phyloP scores from a whole-genome alignment of 2,329 filamentous ascomycete species.

The Ceratocystis colombiana region DNA sequence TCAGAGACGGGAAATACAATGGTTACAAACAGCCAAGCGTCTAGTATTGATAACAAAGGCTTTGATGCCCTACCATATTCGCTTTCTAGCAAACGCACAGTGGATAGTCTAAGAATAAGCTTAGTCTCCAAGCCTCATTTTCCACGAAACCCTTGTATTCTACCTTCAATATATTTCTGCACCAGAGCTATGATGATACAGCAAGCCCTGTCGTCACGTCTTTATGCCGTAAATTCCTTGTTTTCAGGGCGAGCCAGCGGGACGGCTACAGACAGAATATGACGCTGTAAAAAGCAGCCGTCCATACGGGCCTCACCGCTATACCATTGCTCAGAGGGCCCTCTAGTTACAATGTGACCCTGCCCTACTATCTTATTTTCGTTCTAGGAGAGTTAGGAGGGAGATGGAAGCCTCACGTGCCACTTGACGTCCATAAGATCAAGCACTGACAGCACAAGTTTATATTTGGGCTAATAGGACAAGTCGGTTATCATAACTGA shows the following conservation, averaged over 20 bases:
- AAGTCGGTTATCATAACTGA: background rate
- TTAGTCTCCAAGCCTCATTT: background rate
- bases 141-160: too few relatives aligned
- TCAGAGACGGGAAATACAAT: background rate
- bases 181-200: background rate
- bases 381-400: background rate
- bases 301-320: conserved; percentile 4
- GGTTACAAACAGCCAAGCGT: background rate
- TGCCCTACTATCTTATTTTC: background rate
- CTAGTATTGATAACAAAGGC: background rate
- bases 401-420: background rate
- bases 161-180: too few relatives aligned
- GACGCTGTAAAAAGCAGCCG: background rate
- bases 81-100: background rate
- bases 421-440: background rate
- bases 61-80: background rate
- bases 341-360: background rate
- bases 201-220: background rate
- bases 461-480: background rate
- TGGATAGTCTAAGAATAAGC: background rate
- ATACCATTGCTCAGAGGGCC: background rate
- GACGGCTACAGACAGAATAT: background rate
- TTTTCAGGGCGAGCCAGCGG: background rate
- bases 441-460: background rate
- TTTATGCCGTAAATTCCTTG: background rate